Evolutionary conservation across 1,284 basidiomycete genomes (phyloP).

Genomic region (Peniophora sp.): DNA sequence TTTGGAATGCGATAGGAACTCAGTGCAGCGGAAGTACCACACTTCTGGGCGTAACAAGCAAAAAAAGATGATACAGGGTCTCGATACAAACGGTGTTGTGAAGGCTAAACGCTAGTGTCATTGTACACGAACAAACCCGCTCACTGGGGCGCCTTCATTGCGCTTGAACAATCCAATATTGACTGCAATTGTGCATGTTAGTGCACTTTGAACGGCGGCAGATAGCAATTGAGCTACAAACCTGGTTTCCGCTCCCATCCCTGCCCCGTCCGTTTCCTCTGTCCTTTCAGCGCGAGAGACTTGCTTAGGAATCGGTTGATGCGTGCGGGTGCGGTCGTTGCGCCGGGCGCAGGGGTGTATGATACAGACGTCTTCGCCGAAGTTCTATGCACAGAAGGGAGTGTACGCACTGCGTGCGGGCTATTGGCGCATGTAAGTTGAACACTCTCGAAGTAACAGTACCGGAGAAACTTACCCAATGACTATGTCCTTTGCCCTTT

Average conservation of each 20-base stretch:
- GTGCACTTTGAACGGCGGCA: not conserved
- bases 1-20: no score
- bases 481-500: slow-evolving; percentile 19
- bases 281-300: slow-evolving; percentile 20
- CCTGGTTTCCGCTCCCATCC: slow-evolving; percentile 27
- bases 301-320: slow-evolving; percentile 19
- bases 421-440: slow-evolving; percentile 11
- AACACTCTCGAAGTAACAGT: not conserved
- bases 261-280: slow-evolving; percentile 12
- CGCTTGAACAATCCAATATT: slow-evolving; percentile 12
- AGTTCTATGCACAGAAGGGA: slow-evolving; percentile 10
- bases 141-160: slow-evolving; percentile 8
- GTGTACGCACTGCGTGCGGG: slow-evolving; percentile 22
- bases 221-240: slow-evolving; percentile 8
- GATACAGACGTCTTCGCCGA: slow-evolving; percentile 3
- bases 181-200: not conserved
- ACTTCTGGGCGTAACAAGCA: no score
- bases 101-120: no score
- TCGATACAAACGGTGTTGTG: no score
- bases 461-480: slow-evolving; percentile 17
- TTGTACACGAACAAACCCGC: slow-evolving; percentile 9
- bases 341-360: slow-evolving; percentile 11
- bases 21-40: no score
- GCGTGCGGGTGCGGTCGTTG: slow-evolving; percentile 15
- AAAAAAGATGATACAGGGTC: no score